A percentile compares a stretch with the other conserved stretches of the same genome.
Conservation (phyloP, 148 eudicot genomes). For the Cornus controversa region DNA sequence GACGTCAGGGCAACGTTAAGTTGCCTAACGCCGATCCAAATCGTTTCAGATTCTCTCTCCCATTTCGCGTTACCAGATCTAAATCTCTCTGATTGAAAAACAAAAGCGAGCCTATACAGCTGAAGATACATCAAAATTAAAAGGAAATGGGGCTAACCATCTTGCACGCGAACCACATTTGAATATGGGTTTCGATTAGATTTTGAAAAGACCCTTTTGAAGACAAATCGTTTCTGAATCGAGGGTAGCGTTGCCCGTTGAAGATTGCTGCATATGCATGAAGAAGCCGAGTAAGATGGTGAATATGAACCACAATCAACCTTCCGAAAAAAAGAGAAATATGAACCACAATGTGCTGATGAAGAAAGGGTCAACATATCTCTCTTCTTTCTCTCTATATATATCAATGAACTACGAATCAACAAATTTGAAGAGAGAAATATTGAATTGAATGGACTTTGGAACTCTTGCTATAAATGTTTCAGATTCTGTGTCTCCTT, state of each 20-base stretch:
- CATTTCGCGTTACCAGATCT: too few relatives aligned
- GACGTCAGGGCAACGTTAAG: too few relatives aligned
- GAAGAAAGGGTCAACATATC: conserved; percentile 53
- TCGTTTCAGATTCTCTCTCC: too few relatives aligned
- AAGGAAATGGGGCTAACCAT: conserved; percentile 42
- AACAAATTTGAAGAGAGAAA: background rate
- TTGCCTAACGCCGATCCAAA: too few relatives aligned
- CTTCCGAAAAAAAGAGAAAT: too few relatives aligned
- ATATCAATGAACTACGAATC: background rate
- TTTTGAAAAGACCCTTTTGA: conserved; percentile 24
- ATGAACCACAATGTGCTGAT: conserved; percentile 40
- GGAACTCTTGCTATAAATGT: too few relatives aligned
- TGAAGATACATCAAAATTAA: background rate
- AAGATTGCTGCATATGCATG: conserved; percentile 33
- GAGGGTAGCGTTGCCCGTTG: conserved; percentile 30
- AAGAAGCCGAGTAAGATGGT: conserved; percentile 24
- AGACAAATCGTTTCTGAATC: conserved; percentile 21
- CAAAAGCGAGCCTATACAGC: background rate
- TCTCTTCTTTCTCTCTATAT: background rate
- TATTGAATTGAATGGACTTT: too few relatives aligned
- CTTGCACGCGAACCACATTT: conserved; percentile 48
- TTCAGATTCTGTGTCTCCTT: too few relatives aligned
- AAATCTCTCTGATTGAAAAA: too few relatives aligned
- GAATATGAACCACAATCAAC: conserved; percentile 32
- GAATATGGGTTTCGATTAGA: conserved; percentile 15